A percentile compares a stretch with the other conserved stretches of the same genome.
phyloP scores from a whole-genome alignment of 768 basidiomycete genomes.

The Podaxis mareebaensis region DNA sequence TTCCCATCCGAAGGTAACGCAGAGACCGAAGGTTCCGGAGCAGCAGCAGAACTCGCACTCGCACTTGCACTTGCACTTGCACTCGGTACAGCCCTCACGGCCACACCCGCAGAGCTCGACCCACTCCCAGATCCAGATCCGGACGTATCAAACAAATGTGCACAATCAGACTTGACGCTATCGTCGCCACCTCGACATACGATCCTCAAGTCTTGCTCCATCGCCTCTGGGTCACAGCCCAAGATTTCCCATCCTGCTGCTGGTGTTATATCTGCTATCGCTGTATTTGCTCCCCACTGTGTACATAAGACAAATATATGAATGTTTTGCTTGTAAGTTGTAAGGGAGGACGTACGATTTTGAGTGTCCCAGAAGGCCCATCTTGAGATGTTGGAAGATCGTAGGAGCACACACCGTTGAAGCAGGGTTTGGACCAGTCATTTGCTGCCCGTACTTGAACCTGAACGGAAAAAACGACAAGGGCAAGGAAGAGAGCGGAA shows the following conservation, averaged over 20 bases:
- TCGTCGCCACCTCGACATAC: conserved; percentile 37
- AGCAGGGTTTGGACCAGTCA: conserved; percentile 44
- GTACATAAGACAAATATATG: too few relatives aligned
- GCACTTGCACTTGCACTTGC: conserved; percentile 31
- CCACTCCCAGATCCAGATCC: conserved; percentile 29
- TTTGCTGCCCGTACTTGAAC: conserved; percentile 29
- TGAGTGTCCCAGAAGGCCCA: conserved; percentile 38
- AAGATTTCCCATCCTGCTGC: conserved; percentile 56
- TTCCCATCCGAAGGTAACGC: not conserved
- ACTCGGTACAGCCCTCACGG: not conserved
- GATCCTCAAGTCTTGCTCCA: conserved; percentile 48
- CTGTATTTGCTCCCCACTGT: conserved; percentile 37
- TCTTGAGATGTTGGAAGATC: conserved; percentile 32
- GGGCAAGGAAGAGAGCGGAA: not conserved
- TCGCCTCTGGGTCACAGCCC: conserved; percentile 39
- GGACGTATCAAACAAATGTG: conserved; percentile 11
- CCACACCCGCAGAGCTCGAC: not conserved
- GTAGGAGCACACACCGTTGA: conserved; percentile 41
- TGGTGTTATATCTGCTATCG: conserved; percentile 45
- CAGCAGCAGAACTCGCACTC: conserved; percentile 31
- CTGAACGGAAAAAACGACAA: not conserved
- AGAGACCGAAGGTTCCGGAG: conserved; percentile 30
- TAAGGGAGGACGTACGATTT: conserved; percentile 32
- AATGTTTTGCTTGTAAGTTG: not conserved
- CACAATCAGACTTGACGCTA: not conserved